phyloP scores from a whole-genome alignment of 2,329 filamentous ascomycete genomes.

The Periconia sp. region DNA sequence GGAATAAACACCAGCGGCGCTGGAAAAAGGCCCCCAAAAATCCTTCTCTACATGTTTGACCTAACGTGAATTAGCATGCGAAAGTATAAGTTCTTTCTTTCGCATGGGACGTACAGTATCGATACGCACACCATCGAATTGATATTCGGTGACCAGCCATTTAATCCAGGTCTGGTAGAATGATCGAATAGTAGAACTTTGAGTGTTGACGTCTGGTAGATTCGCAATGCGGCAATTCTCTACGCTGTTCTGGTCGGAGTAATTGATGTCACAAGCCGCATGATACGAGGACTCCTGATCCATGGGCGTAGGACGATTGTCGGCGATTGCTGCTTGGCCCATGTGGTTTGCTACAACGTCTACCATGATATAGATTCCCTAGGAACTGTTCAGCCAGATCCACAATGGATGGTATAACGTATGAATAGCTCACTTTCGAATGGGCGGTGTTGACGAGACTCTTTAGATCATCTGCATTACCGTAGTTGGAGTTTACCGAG shows the following conservation, averaged over 20 bases:
- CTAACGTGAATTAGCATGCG: neutral
- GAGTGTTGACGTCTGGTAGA: conserved; percentile 38
- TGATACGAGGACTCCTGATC: conserved; percentile 37
- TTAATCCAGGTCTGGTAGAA: conserved; percentile 37
- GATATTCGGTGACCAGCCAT: conserved; percentile 37
- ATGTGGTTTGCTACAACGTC: conserved; percentile 60
- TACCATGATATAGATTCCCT: conserved; percentile 56
- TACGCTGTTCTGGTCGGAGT: conserved; percentile 36
- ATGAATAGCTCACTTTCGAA: conserved; percentile 46
- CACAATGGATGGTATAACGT: too few species aligned
- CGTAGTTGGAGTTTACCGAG: conserved; percentile 57
- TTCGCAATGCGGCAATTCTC: conserved; percentile 39
- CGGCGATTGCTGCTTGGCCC: conserved; percentile 32
- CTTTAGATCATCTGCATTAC: conserved; percentile 54
- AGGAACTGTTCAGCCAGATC: too few species aligned
- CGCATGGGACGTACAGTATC: conserved; percentile 58
- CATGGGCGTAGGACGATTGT: conserved; percentile 34
- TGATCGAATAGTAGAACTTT: conserved; percentile 26
- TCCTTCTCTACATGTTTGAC: conserved; percentile 66
- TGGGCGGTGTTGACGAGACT: conserved; percentile 55
- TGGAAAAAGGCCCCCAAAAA: conserved; percentile 63
- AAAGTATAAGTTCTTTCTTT: too few species aligned
- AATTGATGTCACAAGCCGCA: conserved; percentile 34
- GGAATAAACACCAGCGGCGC: conserved; percentile 63
- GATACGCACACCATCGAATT: conserved; percentile 62